Evolutionary conservation across 192 early-diverging fungal genomes (phyloP), one percentile per base, ranked within the genome.

Genomic region (Dimargaris cristalligena): DNA sequence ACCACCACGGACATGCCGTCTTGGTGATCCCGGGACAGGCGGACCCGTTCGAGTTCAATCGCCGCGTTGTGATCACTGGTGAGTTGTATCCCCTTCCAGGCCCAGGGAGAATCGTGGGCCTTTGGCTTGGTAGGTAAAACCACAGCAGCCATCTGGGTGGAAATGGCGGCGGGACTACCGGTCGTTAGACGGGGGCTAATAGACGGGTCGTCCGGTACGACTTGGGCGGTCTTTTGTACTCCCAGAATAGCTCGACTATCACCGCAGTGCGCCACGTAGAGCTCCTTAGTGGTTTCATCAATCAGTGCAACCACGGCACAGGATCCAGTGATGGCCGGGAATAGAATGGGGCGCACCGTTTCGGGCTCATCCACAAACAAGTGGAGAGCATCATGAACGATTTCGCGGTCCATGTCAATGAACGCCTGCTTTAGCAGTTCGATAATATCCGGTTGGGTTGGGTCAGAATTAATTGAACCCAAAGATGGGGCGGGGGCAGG

Each of bases 171-270:
- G 28, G 50, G 50, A 8, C 2, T 23, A 26, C 26, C 30, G 50
- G 23, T 26, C 14, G 26, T 26, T 23, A 29, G 50, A 8, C 30
- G 50, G 22, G 4, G 50, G 50, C 26, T 8, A 14, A 25, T 23
- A 8, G 50, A 30, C 14, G 50, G 20, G 20, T 0, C 0, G 6
- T 23, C 30, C 2, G 50, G 30, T 25, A 30, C 30, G 20, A 26
- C 2, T 2, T 26, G 22, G 23, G 50, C 50, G 2, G 23, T 14
- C 30, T 52, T 52, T 52, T 52, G 50, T 16, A 52, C 50, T 11
- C 50, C 50, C 14, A 52, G 30, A 52, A 52, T 23, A 26, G 50
- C 50, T 26, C 50, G 50, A 8, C 50, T 52, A 26, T 52, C 50
- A 8, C 50, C 50, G 28, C 50, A 52, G 30, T 52, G 50, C 6